Evolutionary conservation across 768 basidiomycete genomes (phyloP), one percentile per base, ranked within the genome.

Genomic region (Russula emetica): DNA sequence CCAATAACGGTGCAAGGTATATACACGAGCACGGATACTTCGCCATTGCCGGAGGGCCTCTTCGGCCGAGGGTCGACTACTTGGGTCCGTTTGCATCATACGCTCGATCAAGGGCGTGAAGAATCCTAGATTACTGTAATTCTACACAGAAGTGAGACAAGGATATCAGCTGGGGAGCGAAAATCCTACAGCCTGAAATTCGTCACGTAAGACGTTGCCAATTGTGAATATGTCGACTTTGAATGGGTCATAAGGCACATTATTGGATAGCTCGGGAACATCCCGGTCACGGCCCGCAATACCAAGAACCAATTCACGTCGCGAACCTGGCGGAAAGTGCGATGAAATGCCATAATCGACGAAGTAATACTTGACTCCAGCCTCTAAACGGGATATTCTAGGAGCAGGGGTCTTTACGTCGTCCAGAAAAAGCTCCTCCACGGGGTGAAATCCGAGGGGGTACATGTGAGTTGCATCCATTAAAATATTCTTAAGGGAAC

Each of bases 161-260:
- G 9, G 2, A 28, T 55, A 16, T 38, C 6, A n/a, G n/a, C n/a
- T n/a, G 13, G 20, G 10, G 6, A 55, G 32, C 20, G 16, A 45
- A 55, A 9, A 30, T n/a, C 62, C 0, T 36, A 63, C 62, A 44
- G 34, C 3, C 2, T 16, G 11, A 1, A 53, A 30, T 30, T 34
- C 22, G 2, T 2, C 3, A 34, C 36, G 50, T 1, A 67, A 30
- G 1, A 58, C 52, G 18, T 61, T 55, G 22, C 66, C 64, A 11
- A 67, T 51, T 1, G 58, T 66, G 30, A 66, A 68, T 34, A 68
- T 57, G 7, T 68, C 67, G 9, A 66, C 67, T 34, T 66, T 66
- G 60, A 68, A 68, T 10, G 67, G 67, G 28, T 68, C 67, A 20
- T 68, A 66, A 7, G 61, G 61, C 2, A 62, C 54, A 0, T 20